phyloP scores from a whole-genome alignment of 805 yeast genomes.

The Teunomyces atbi region DNA sequence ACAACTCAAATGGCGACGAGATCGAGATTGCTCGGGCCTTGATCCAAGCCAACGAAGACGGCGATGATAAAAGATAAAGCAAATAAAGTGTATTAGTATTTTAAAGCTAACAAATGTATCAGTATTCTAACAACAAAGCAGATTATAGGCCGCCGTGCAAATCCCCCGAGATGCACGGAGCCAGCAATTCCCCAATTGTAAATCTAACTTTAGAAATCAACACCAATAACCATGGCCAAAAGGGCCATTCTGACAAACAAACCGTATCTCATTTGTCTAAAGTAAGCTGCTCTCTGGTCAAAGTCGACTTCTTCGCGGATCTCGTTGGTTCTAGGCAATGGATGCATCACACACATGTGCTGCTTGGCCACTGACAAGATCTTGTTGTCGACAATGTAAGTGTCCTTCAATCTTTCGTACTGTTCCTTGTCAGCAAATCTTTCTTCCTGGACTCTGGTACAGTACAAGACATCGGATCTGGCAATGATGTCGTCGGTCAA shows the following conservation, averaged over 20 bases:
- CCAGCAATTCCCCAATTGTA: constrained; percentile 20
- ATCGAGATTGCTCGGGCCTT: constrained; percentile 66
- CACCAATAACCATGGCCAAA: constrained; percentile 96
- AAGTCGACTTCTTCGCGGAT: constrained; percentile 98
- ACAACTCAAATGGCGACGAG: constrained; percentile 45
- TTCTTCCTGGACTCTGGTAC: constrained; percentile 98
- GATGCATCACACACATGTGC: constrained; percentile 99
- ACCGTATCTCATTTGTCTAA: constrained; percentile 99
- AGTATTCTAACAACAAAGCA: not conserved
- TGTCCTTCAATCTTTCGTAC: constrained; percentile 85
- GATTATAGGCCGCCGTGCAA: not conserved
- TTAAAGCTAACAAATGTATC: not conserved
- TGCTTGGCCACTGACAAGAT: constrained; percentile 90
- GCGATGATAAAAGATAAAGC: constrained; percentile 8
- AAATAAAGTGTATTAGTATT: not conserved
- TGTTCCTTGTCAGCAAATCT: constrained; percentile 76
- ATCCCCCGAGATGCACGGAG: constrained; percentile 2
- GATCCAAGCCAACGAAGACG: constrained; percentile 55
- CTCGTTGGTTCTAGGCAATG: constrained; percentile 95
- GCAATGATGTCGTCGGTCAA: constrained; percentile 84
- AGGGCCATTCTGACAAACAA: constrained; percentile 98
- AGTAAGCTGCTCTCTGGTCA: constrained; percentile 98
- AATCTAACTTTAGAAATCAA: constrained; percentile 55
- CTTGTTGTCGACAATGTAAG: constrained; percentile 89
- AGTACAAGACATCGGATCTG: constrained; percentile 90